Percentiles rank a stretch among this genome's conserved stretches.
These are phyloP conservation scores for Magnaporthiopsis rhizophila DNA, from an alignment of 2,329 filamentous ascomycete genomes.

Conservation along the genomic window DNA sequence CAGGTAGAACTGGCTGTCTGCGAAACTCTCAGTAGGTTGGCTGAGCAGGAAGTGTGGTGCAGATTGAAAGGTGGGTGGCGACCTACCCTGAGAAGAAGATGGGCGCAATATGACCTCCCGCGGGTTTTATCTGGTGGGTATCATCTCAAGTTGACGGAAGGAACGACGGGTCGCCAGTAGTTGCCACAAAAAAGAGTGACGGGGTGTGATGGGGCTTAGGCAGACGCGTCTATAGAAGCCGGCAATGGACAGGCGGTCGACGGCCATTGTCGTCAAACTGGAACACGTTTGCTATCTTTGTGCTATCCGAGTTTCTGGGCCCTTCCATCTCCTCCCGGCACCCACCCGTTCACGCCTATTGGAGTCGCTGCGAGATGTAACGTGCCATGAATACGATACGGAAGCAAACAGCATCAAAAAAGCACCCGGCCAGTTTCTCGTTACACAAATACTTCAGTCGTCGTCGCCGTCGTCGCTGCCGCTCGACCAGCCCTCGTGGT, in stretches of 20 bases:
- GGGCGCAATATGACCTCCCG: not conserved
- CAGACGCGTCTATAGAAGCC: not conserved
- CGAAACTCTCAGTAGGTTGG: too few species aligned
- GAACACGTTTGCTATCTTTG: not conserved
- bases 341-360: too few species aligned
- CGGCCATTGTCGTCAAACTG: not conserved
- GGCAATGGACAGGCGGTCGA: not conserved
- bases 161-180: not conserved
- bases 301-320: not conserved
- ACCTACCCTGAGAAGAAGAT: not conserved
- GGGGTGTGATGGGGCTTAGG: not conserved
- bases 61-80: too few species aligned
- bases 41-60: too few species aligned
- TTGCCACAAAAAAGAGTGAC: not conserved
- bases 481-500: conserved; percentile 80
- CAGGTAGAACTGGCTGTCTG: not conserved
- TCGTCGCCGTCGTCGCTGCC: conserved; percentile 66
- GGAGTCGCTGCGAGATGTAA: not conserved
- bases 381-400: not conserved
- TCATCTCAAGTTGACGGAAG: not conserved
- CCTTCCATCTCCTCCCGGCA: not conserved
- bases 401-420: not conserved
- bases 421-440: not conserved
- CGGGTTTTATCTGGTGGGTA: not conserved
- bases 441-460: conserved; percentile 19